These are phyloP conservation scores for Closterium sp. DNA, from an alignment of 139 green algal species.

Conservation along the genomic window DNA sequence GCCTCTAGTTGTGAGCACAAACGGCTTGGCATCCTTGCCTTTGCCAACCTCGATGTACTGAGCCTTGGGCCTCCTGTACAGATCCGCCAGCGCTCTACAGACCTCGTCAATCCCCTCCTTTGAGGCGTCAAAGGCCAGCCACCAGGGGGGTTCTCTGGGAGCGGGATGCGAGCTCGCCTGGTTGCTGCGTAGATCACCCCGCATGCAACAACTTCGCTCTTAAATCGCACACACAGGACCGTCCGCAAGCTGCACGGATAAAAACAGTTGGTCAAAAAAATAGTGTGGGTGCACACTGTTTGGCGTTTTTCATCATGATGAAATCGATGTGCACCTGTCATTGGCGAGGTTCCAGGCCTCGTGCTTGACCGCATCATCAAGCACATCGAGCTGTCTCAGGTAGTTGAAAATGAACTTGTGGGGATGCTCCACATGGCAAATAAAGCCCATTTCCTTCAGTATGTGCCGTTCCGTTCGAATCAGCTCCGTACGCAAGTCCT, in stretches of 20 bases:
- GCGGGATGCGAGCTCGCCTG: constrained; percentile 64
- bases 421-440: constrained; percentile 84
- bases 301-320: background rate
- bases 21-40: constrained; percentile 23
- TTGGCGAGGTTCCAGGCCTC: constrained; percentile 85
- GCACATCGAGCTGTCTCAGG: constrained; percentile 62
- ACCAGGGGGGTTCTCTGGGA: constrained; percentile 82
- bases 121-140: constrained; percentile 67
- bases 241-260: constrained; percentile 72
- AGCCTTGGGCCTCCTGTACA: constrained; percentile 27
- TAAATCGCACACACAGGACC: constrained; percentile 83
- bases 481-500: constrained; percentile 59
- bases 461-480: constrained; percentile 73
- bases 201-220: constrained; percentile 76
- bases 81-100: constrained; percentile 25
- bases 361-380: constrained; percentile 53
- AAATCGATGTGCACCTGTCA: constrained; percentile 67
- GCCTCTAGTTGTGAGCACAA: constrained; percentile 35
- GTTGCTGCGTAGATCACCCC: constrained; percentile 83
- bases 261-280: background rate
- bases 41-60: constrained; percentile 43
- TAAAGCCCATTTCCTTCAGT: constrained; percentile 80
- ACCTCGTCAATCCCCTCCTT: constrained; percentile 68
- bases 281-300: background rate
- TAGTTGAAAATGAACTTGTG: constrained; percentile 89